Evolutionary conservation across 352 stramenopile species (phyloP), one percentile per base, ranked within the genome.

Genomic region (Phytopythium montanum): DNA sequence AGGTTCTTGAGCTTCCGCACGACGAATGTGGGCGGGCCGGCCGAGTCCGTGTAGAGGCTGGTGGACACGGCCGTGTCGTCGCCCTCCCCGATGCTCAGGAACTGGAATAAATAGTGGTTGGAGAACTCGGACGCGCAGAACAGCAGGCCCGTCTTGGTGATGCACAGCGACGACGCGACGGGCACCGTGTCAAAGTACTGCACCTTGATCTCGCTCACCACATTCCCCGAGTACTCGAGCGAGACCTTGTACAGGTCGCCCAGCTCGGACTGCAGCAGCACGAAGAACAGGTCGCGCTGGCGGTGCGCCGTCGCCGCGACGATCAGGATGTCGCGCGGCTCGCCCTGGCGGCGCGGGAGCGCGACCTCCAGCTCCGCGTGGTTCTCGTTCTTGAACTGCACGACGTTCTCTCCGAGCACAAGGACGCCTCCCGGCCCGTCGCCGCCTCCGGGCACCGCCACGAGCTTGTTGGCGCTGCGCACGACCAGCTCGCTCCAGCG

Each of bases 201-300:
- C 23, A 93, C 84, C 60, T 92, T 96, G 51, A 96, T 78, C 54
- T 95, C 83, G 33, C 90, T 85, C 36, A 94, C 87, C 10, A 81
- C 78, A 26, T 81, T 87, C 12, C 83, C 76, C 28, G 90, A 78
- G 68, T 98, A 87, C 26, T 92, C 80, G 16, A 99, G 75, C 34
- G 92, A 98, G 29, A 99, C 91, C 72, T 99, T 99, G 87, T 98
- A 99, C 31, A 99, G 70, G 79, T 99, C 98, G 33, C 98, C 98
- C 28, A 99, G 74, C 70, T 99, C 98, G 1, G 90, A 98, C 79
- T 99, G 98, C 25, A 98, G 69, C 28, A 99, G 64, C 45, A 98
- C 97, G 78, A 99, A 99, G 64, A 99, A 99, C 52, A 99, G 84
- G 62, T 95, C 86, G 49, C 86, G 78, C 57, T 99, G 93, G 66